Percentiles rank a stretch among this genome's conserved stretches.
Evolutionary conservation across 2,329 filamentous ascomycete species (phyloP).

Genomic region (Geosmithia morbida): DNA sequence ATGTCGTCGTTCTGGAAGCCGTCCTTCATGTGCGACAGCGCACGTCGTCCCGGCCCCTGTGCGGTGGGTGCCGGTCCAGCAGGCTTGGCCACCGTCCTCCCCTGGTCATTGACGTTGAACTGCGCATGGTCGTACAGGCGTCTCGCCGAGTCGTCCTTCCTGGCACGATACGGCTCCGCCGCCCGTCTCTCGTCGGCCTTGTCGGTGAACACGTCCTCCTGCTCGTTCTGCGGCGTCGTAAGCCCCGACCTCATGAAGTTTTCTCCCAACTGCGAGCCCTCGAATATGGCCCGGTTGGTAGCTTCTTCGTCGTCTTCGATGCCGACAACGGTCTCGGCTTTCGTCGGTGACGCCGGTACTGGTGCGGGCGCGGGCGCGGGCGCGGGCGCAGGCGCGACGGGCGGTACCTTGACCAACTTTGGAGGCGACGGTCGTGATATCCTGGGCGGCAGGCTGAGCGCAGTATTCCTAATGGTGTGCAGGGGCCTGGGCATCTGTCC

Average conservation of each 20-base stretch:
- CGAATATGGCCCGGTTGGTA: slow-evolving; percentile 12
- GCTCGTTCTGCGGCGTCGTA: slow-evolving; percentile 20
- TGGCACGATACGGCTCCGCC: neutral
- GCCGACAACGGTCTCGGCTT: too few species aligned
- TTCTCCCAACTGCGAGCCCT: slow-evolving; percentile 22
- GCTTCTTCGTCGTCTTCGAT: neutral
- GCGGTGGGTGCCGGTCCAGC: neutral
- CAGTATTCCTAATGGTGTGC: neutral
- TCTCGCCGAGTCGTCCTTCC: neutral
- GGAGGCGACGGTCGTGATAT: neutral
- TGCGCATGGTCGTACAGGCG: neutral
- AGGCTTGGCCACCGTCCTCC: slow-evolving; percentile 19
- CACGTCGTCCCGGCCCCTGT: slow-evolving; percentile 8
- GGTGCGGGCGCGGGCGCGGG: neutral
- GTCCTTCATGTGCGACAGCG: slow-evolving; percentile 14
- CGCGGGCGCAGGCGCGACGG: neutral
- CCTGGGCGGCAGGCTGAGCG: neutral
- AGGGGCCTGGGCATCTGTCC: slow-evolving; percentile 1
- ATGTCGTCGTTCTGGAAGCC: slow-evolving; percentile 14
- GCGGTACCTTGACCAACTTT: neutral
- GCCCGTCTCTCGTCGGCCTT: neutral
- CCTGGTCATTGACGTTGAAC: neutral
- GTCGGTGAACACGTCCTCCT: slow-evolving; percentile 3
- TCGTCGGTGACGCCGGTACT: neutral
- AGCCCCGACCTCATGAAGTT: slow-evolving; percentile 23